phyloP scores from a whole-genome alignment of 306 rosid species.

The Cotoneaster glaucophyllus region DNA sequence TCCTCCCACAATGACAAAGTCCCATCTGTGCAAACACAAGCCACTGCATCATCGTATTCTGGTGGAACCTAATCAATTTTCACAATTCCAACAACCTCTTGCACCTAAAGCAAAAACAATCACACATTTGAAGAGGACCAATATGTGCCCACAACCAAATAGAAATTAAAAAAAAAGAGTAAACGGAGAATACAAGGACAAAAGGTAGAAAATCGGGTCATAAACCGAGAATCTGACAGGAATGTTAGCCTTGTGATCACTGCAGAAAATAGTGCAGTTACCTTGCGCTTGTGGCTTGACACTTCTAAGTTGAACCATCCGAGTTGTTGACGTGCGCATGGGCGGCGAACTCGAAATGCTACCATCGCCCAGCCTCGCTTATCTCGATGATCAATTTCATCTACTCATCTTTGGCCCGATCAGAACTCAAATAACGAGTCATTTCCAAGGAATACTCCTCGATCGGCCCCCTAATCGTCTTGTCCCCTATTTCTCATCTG shows the following conservation, averaged over 20 bases:
- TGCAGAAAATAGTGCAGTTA: conserved; percentile 68
- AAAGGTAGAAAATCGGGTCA: not conserved
- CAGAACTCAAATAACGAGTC: conserved; percentile 3
- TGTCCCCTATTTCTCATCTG: not conserved
- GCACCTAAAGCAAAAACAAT: conserved; percentile 32
- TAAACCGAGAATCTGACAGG: conserved; percentile 65
- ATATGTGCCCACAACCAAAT: not conserved
- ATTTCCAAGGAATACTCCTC: not conserved
- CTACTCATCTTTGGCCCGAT: conserved; percentile 50
- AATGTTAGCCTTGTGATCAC: conserved; percentile 72
- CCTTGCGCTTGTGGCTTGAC: conserved; percentile 85
- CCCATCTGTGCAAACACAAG: conserved; percentile 61
- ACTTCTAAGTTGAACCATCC: conserved; percentile 69
- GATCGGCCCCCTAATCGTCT: not conserved
- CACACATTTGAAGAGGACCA: too few species aligned
- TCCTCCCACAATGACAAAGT: conserved; percentile 69
- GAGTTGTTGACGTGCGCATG: conserved; percentile 37
- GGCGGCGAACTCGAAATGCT: conserved; percentile 14
- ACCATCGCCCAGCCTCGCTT: conserved; percentile 28
- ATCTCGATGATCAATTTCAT: conserved; percentile 43
- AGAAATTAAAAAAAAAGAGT: not conserved
- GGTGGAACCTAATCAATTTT: conserved; percentile 81
- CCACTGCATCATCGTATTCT: conserved; percentile 74
- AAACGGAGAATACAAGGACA: not conserved
- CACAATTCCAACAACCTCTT: conserved; percentile 36